These are phyloP conservation scores for Sphaerosporella brunnea DNA, from an alignment of 495 filamentous ascomycete genomes.

Conservation along the genomic window DNA sequence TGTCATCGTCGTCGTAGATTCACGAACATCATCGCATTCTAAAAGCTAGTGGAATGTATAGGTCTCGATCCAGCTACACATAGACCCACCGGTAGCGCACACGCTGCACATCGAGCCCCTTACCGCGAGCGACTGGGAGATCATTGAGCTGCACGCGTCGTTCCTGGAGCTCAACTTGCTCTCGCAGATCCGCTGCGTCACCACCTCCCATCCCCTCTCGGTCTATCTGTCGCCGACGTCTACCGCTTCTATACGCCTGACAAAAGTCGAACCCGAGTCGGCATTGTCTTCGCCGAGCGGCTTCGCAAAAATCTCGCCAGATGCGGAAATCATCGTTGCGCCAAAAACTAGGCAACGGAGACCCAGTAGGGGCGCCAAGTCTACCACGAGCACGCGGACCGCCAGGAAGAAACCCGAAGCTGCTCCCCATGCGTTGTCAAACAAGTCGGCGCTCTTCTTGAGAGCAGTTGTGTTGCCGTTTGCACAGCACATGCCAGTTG, in stretches of 20 bases:
- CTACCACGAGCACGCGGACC: constrained; percentile 45
- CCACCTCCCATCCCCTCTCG: constrained; percentile 56
- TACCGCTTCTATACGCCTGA: constrained; percentile 57
- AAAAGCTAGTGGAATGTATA: not conserved
- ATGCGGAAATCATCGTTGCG: constrained; percentile 91
- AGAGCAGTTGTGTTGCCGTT: constrained; percentile 47
- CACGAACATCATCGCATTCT: too few relatives aligned
- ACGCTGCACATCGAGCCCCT: constrained; percentile 92
- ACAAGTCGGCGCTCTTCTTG: constrained; percentile 47
- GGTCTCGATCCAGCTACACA: constrained; percentile 54
- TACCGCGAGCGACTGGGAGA: constrained; percentile 93
- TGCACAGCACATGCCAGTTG: constrained; percentile 9
- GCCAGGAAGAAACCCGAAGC: constrained; percentile 51
- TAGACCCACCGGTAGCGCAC: constrained; percentile 76
- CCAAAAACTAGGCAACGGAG: constrained; percentile 58
- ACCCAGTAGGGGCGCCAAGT: constrained; percentile 35
- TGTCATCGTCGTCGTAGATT: too few relatives aligned
- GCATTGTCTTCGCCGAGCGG: constrained; percentile 43
- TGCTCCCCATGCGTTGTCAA: constrained; percentile 44
- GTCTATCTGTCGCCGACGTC: constrained; percentile 90
- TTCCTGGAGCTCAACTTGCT: constrained; percentile 89
- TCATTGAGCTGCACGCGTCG: constrained; percentile 88
- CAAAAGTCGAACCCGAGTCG: constrained; percentile 24
- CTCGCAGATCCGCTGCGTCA: constrained; percentile 75
- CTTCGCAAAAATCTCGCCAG: constrained; percentile 72